A percentile compares a stretch with the other conserved stretches of the same genome.
These are phyloP conservation scores for Urostyla sp. DNA, from an alignment of 73 alveolate genomes.

Conservation along the genomic window DNA sequence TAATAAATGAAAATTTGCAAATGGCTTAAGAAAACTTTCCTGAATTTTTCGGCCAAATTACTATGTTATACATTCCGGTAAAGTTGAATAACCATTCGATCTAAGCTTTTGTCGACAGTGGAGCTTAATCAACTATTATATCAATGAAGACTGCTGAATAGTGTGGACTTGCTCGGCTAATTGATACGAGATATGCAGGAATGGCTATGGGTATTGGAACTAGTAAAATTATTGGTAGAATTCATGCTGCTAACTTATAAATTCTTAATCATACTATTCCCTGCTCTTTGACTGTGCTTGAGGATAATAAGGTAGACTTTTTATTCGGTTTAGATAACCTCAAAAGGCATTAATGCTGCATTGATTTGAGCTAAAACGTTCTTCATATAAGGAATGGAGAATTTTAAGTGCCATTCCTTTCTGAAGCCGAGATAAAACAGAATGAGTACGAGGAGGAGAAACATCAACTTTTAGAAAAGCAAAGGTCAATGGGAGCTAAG, in stretches of 20 bases:
- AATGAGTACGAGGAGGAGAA: slow-evolving; percentile 70
- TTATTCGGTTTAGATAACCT: slow-evolving; percentile 93
- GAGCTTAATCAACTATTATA: slow-evolving; percentile 95
- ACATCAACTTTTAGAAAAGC: slow-evolving; percentile 60
- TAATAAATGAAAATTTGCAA: slow-evolving; percentile 85
- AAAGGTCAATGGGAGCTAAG: slow-evolving; percentile 53
- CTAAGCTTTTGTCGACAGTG: slow-evolving; percentile 94
- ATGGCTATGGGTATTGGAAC: slow-evolving; percentile 95
- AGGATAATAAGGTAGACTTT: slow-evolving; percentile 88
- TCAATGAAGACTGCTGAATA: slow-evolving; percentile 81
- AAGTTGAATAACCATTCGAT: slow-evolving; percentile 83
- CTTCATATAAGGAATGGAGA: slow-evolving; percentile 88
- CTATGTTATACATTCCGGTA: slow-evolving; percentile 89
- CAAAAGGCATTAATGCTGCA: slow-evolving; percentile 88
- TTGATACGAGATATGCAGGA: slow-evolving; percentile 90
- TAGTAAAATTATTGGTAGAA: slow-evolving; percentile 85
- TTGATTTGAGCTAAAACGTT: slow-evolving; percentile 81
- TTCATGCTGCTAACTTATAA: slow-evolving; percentile 93
- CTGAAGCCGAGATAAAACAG: slow-evolving; percentile 86
- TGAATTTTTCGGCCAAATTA: slow-evolving; percentile 87
- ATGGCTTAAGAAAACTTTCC: slow-evolving; percentile 89
- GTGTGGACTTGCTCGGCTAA: slow-evolving; percentile 87
- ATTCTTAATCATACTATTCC: slow-evolving; percentile 80
- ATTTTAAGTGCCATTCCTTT: slow-evolving; percentile 83
- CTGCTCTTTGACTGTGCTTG: slow-evolving; percentile 88